phyloP scores from a whole-genome alignment of 2,329 filamentous ascomycete species.

The Xylariaceae sp. region DNA sequence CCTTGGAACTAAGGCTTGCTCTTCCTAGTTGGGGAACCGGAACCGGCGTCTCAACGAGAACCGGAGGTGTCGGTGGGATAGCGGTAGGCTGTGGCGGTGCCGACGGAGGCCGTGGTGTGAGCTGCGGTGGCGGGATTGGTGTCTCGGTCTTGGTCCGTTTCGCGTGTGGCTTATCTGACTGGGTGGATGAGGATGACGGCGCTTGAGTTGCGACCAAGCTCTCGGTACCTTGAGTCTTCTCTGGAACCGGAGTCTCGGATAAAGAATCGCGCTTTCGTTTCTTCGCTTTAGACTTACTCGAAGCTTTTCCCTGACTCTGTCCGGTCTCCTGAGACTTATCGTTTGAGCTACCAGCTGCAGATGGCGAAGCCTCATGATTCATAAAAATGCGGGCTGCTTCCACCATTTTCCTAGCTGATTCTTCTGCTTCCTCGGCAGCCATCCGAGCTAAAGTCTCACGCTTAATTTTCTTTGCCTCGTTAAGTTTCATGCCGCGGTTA shows the following conservation, averaged over 20 bases:
- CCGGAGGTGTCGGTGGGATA: slow-evolving; percentile 9
- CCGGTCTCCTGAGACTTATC: slow-evolving; percentile 32
- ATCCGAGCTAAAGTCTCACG: slow-evolving; percentile 59
- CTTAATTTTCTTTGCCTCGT: slow-evolving; percentile 73
- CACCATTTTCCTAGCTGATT: slow-evolving; percentile 51
- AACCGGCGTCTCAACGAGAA: slow-evolving; percentile 31
- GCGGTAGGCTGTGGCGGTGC: slow-evolving; percentile 28
- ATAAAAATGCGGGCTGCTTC: slow-evolving; percentile 46
- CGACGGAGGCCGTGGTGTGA: slow-evolving; percentile 34
- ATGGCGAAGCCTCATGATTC: slow-evolving; percentile 35
- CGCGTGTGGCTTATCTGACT: slow-evolving; percentile 37
- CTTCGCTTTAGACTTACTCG: slow-evolving; percentile 30
- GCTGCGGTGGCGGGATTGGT: slow-evolving; percentile 46
- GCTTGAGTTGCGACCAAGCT: slow-evolving; percentile 18
- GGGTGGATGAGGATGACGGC: slow-evolving; percentile 13
- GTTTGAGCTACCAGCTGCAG: slow-evolving; percentile 28
- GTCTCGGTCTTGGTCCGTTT: slow-evolving; percentile 57
- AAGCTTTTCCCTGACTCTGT: slow-evolving; percentile 29
- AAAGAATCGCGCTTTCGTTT: slow-evolving; percentile 46
- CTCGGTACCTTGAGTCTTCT: slow-evolving; percentile 30
- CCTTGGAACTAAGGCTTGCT: slow-evolving; percentile 31
- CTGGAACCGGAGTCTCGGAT: slow-evolving; percentile 31
- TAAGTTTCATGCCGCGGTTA: slow-evolving; percentile 73
- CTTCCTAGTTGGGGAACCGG: slow-evolving; percentile 33
- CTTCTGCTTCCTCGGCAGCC: slow-evolving; percentile 59